Base-by-base conservation (phyloP, 2,329 filamentous ascomycete species). In the Fusarium haematococcum region DNA sequence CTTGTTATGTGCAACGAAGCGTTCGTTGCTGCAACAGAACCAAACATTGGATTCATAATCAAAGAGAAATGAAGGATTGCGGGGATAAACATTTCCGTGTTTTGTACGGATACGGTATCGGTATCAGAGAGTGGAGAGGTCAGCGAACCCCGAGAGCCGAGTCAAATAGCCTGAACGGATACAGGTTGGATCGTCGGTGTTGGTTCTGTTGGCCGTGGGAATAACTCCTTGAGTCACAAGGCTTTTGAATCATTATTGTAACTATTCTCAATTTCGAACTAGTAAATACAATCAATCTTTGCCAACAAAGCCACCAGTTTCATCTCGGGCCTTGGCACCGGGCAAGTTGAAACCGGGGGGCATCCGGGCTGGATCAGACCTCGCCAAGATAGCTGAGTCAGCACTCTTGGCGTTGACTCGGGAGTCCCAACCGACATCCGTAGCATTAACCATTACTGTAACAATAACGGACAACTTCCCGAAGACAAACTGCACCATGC, bases 111-210 rank as follows among this genome's bases (percentile, higher is more conserved):
- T 43, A 60, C 11, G 37, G 27, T n/a, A 58, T 58, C 14, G 37
- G 27, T 7, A 58, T 58, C 14, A 8, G 11, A 39, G 14, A 39
- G 56, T 58, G 56, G 33, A 58, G 56, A 48, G 20, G 35, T 25
- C 35, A 30, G 35, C 35, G 23, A 25, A 32, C 39, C 8, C 39
- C 57, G 39, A 60, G 57, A 20, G 57, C 57, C 57, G 57, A 60
- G 57, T 45, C 50, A 54, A 54, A 32, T 54, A 54, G 50, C 50
- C 48, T 54, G 50, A 54, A 54, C 50, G 50, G 50, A 54, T 54
- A 54, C 50, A 54, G 50, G 18, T 6, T 18, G 27, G 50, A 54
- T 54, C 50, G 50, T 54, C 50, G 27, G 50, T 32, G 50, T 10
- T 50, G 14, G 45, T 3, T 23, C 11, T 43, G n/a, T 16, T 27